These are phyloP conservation scores for Boletus huronensis DNA, from an alignment of 768 basidiomycete species.

Conservation along the genomic window DNA sequence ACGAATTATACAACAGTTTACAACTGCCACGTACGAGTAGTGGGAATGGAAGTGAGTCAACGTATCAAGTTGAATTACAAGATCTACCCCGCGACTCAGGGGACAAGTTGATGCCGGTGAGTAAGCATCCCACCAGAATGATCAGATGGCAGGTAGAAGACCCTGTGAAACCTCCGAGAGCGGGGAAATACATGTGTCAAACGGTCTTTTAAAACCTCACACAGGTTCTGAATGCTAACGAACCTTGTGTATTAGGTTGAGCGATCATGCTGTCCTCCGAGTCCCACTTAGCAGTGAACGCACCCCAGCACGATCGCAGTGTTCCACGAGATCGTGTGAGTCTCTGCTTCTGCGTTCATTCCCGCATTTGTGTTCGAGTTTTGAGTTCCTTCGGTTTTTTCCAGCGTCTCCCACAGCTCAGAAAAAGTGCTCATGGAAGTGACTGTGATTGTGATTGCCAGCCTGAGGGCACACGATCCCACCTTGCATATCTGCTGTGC, in stretches of 20 bases:
- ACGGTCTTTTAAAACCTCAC: constrained; percentile 2
- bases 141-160: neutral
- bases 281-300: neutral
- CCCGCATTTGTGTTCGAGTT: neutral
- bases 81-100: neutral
- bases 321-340: constrained; percentile 4
- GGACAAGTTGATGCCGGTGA: constrained; percentile 4
- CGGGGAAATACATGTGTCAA: neutral
- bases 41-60: neutral
- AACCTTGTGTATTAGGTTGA: neutral
- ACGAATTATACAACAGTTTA: neutral
- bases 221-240: neutral
- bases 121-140: constrained; percentile 4
- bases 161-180: constrained; percentile 7
- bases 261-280: neutral
- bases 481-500: neutral
- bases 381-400: neutral
- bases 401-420: constrained; percentile 1
- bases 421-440: neutral
- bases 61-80: neutral
- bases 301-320: neutral
- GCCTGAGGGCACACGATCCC: neutral
- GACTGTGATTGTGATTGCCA: neutral
- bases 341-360: neutral
- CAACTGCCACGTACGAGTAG: neutral